These are phyloP conservation scores for Purpureocillium takamizusanense DNA, from an alignment of 2,329 filamentous ascomycete species.

Conservation along the genomic window DNA sequence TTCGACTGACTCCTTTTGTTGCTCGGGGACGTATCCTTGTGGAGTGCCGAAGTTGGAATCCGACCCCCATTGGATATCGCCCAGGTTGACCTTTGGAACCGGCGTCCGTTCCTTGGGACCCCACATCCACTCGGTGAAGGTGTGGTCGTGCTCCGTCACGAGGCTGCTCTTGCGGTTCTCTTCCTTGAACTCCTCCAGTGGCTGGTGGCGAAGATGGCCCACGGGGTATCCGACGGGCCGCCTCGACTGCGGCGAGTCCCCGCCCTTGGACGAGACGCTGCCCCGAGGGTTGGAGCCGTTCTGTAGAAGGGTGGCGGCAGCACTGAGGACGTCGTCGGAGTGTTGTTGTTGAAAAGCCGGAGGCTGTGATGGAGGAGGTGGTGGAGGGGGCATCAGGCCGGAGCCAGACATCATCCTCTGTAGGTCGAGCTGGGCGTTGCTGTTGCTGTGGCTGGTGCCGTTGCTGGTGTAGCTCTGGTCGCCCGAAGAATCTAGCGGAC, in stretches of 20 bases:
- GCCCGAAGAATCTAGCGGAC: slow-evolving; percentile 10
- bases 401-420: slow-evolving; percentile 13
- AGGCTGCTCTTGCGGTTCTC: slow-evolving; percentile 24
- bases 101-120: slow-evolving; percentile 18
- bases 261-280: slow-evolving; percentile 12
- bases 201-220: slow-evolving; percentile 32
- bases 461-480: slow-evolving; percentile 6
- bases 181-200: slow-evolving; percentile 31
- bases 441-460: not conserved
- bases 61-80: slow-evolving; percentile 57
- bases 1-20: slow-evolving; percentile 48
- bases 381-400: slow-evolving; percentile 26
- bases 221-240: slow-evolving; percentile 23
- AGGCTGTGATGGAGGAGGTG: slow-evolving; percentile 18
- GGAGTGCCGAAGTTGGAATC: slow-evolving; percentile 52
- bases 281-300: slow-evolving; percentile 24
- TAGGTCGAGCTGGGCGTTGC: slow-evolving; percentile 8
- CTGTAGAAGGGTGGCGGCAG: slow-evolving; percentile 43
- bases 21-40: slow-evolving; percentile 49
- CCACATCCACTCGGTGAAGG: slow-evolving; percentile 34
- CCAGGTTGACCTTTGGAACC: slow-evolving; percentile 24
- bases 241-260: slow-evolving; percentile 12
- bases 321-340: slow-evolving; percentile 46
- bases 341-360: slow-evolving; percentile 12
- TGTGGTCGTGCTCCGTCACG: slow-evolving; percentile 21